Percentiles rank a stretch among this genome's conserved stretches.
Evolutionary conservation across 2,329 filamentous ascomycete genomes (phyloP).

Genomic region (Pyrenophora seminiperda): DNA sequence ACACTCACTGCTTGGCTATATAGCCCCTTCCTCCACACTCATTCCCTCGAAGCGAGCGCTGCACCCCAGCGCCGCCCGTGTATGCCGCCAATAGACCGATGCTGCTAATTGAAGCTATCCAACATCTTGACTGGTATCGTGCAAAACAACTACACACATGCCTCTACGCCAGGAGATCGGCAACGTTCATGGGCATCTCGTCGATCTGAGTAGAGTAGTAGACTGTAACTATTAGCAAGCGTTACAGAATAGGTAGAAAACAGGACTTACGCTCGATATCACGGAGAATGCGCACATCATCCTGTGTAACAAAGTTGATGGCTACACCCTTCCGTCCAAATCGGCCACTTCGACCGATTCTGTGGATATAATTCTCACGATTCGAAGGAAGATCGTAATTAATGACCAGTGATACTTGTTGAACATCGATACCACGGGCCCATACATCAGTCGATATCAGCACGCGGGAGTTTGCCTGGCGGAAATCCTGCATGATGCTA

Average conservation of each 20-base stretch:
- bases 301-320: conserved; percentile 99
- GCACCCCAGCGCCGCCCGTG: conserved; percentile 5
- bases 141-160: not conserved
- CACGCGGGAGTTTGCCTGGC: conserved; percentile 96
- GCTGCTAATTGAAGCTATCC: not conserved
- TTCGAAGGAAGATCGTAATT: conserved; percentile 99
- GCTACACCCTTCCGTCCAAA: conserved; percentile 99
- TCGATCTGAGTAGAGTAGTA: conserved; percentile 98
- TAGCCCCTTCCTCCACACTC: conserved; percentile 46
- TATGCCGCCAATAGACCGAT: not conserved
- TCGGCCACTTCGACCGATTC: conserved; percentile 98
- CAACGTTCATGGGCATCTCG: conserved; percentile 95
- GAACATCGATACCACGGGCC: conserved; percentile 99
- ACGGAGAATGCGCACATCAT: conserved; percentile 94
- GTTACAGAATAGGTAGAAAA: not conserved
- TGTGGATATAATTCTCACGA: conserved; percentile 99
- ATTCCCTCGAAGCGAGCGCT: conserved; percentile 26
- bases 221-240: conserved; percentile 59
- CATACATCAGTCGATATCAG: conserved; percentile 97
- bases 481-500: conserved; percentile 99
- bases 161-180: conserved; percentile 40
- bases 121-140: not conserved
- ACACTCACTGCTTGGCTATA: conserved; percentile 38
- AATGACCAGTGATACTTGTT: conserved; percentile 99
- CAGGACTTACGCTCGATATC: conserved; percentile 82